Conservation (phyloP, 140 eudicot genomes). For the Ambrosia hybrid region DNA sequence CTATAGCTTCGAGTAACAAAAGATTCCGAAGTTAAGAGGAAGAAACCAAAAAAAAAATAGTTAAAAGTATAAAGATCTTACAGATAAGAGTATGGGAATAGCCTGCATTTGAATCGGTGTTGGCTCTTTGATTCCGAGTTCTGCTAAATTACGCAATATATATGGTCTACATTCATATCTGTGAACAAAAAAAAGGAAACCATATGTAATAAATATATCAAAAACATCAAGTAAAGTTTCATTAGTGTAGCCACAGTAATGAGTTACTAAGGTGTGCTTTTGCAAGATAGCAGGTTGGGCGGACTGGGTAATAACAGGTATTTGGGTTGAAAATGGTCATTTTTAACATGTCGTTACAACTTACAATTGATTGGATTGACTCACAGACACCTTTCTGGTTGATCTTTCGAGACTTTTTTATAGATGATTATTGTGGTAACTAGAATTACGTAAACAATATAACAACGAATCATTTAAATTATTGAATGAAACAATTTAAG, state of each 20-base stretch:
- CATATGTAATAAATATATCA: not conserved
- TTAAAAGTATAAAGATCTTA: slow-evolving; percentile 49
- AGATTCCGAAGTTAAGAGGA: not conserved
- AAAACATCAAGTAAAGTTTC: not conserved
- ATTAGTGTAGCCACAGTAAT: not conserved
- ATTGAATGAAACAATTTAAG: not conserved
- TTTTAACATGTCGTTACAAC: not conserved
- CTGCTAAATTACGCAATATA: slow-evolving; percentile 68
- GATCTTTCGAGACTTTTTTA: not conserved
- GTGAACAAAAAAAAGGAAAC: slow-evolving; percentile 7
- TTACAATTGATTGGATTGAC: not conserved
- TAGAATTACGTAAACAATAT: not conserved
- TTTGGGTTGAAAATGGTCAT: not conserved
- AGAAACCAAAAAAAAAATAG: slow-evolving; percentile 24
- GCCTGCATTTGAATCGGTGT: slow-evolving; percentile 99
- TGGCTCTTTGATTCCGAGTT: slow-evolving; percentile 84
- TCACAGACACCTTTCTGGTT: not conserved
- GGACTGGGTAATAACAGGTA: too few species aligned
- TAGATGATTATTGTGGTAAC: not conserved
- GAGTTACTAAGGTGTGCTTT: not conserved
- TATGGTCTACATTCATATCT: slow-evolving; percentile 76
- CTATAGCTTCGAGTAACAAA: not conserved
- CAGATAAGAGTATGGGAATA: slow-evolving; percentile 92
- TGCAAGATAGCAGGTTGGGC: not conserved
- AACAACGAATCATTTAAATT: not conserved